Percentiles rank a stretch among this genome's conserved stretches.
These are phyloP conservation scores for Fonsecaea erecta DNA, from an alignment of 2,329 filamentous ascomycete species.

Conservation along the genomic window DNA sequence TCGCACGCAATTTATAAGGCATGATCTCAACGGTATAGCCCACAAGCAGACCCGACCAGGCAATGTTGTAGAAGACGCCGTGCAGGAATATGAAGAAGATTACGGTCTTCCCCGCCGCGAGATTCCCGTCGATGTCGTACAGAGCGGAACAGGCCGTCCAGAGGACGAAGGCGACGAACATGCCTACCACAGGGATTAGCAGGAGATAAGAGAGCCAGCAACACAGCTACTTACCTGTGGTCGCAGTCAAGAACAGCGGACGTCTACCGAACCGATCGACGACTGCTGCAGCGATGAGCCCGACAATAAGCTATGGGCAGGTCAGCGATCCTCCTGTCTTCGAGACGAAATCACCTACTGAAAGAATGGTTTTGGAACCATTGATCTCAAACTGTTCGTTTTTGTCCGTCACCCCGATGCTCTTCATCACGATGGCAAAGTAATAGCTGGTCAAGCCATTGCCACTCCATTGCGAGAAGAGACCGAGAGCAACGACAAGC, in stretches of 20 bases:
- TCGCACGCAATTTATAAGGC: slow-evolving; percentile 55
- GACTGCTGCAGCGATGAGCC: slow-evolving; percentile 60
- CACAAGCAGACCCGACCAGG: slow-evolving; percentile 44
- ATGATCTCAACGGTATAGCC: slow-evolving; percentile 54
- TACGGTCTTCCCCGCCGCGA: slow-evolving; percentile 45
- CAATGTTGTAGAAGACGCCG: slow-evolving; percentile 48
- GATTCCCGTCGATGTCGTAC: slow-evolving; percentile 42
- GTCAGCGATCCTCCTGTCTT: slow-evolving; percentile 22
- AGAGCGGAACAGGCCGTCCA: slow-evolving; percentile 49
- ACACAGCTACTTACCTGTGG: slow-evolving; percentile 30
- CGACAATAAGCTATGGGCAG: slow-evolving; percentile 53
- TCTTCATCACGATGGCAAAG: slow-evolving; percentile 47
- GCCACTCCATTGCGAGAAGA: slow-evolving; percentile 56
- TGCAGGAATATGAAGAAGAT: slow-evolving; percentile 49
- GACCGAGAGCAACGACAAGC: slow-evolving; percentile 49
- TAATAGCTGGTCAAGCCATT: slow-evolving; percentile 44
- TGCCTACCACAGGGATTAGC: slow-evolving; percentile 44
- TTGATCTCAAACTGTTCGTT: slow-evolving; percentile 20
- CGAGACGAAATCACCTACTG: slow-evolving; percentile 42
- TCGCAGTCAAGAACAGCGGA: slow-evolving; percentile 58
- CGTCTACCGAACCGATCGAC: slow-evolving; percentile 62
- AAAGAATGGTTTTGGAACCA: slow-evolving; percentile 21
- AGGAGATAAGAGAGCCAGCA: background rate
- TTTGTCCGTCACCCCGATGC: slow-evolving; percentile 59
- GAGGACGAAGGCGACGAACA: slow-evolving; percentile 49